Percentiles rank a stretch among this genome's conserved stretches.
Evolutionary conservation across 2,329 filamentous ascomycete genomes (phyloP).

Genomic region (Xylariomycetidae sp.): DNA sequence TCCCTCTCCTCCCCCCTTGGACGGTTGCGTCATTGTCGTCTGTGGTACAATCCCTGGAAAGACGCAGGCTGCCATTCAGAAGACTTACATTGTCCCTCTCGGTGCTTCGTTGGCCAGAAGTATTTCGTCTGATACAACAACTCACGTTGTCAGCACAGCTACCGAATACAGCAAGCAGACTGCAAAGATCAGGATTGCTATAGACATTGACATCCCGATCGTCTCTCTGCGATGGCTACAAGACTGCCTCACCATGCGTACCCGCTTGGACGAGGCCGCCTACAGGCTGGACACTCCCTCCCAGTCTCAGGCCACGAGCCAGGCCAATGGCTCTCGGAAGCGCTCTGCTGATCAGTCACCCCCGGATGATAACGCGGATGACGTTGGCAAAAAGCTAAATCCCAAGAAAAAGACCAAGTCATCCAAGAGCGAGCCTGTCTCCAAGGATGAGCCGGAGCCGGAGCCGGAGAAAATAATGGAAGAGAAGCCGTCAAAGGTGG

Average conservation of each 20-base stretch:
- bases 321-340: constrained; percentile 16
- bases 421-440: constrained; percentile 10
- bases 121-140: constrained; percentile 45
- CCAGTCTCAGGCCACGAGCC: constrained; percentile 5
- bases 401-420: constrained; percentile 29
- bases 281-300: constrained; percentile 19
- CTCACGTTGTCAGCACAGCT: constrained; percentile 51
- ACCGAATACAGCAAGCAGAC: constrained; percentile 44
- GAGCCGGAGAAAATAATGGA: constrained; percentile 18
- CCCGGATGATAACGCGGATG: constrained; percentile 15
- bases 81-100: constrained; percentile 35
- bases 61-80: constrained; percentile 44
- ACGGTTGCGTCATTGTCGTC: constrained; percentile 46
- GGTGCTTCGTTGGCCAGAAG: constrained; percentile 43
- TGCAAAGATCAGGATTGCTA: constrained; percentile 45
- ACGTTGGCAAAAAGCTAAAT: constrained; percentile 17
- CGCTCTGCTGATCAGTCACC: constrained; percentile 12
- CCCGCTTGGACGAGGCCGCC: constrained; percentile 29
- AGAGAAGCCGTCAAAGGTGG: constrained; percentile 21
- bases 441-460: constrained; percentile 11
- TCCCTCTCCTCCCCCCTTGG: constrained; percentile 30
- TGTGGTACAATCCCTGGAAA: constrained; percentile 53
- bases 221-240: constrained; percentile 57
- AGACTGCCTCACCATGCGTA: constrained; percentile 41
- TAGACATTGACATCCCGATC: constrained; percentile 43